Conservation (phyloP, 805 yeast genomes). For the Metschnikowia arizonensis region DNA sequence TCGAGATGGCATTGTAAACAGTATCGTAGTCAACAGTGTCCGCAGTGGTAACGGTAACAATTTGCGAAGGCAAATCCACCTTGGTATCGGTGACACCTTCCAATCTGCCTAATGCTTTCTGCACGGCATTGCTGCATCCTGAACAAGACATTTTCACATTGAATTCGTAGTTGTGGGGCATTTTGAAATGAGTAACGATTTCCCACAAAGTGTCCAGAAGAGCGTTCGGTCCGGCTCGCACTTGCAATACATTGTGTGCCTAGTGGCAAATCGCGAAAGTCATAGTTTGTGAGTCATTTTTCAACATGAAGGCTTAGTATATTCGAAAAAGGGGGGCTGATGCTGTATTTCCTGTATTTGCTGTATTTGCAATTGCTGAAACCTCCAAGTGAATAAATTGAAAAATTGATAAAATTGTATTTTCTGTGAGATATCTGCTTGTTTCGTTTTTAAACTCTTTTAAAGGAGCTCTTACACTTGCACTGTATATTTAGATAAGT, state of each 20-base stretch:
- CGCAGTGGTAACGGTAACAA: slow-evolving; percentile 70
- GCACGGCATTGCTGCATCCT: slow-evolving; percentile 85
- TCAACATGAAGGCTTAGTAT: not conserved
- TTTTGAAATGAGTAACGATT: slow-evolving; percentile 3
- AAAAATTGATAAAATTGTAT: too few relatives aligned
- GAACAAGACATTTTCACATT: slow-evolving; percentile 83
- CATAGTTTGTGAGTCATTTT: not conserved
- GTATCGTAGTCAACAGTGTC: slow-evolving; percentile 61
- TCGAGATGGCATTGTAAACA: slow-evolving; percentile 74
- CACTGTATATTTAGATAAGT: too few relatives aligned
- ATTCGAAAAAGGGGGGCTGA: too few relatives aligned
- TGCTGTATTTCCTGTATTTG: too few relatives aligned
- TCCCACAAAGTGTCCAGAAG: not conserved
- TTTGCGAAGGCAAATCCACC: slow-evolving; percentile 74
- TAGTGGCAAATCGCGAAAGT: slow-evolving; percentile 5
- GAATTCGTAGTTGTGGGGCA: slow-evolving; percentile 54
- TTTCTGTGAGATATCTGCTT: too few relatives aligned
- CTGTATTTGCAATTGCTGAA: too few relatives aligned
- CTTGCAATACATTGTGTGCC: too few relatives aligned
- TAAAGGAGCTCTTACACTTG: too few relatives aligned
- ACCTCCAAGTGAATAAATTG: too few relatives aligned
- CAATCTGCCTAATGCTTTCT: slow-evolving; percentile 63
- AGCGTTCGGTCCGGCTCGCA: not conserved
- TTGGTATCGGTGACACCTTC: slow-evolving; percentile 72
- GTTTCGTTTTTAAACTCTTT: too few relatives aligned